Evolutionary conservation across 1,284 basidiomycete species (phyloP), one percentile per base, ranked within the genome.

Genomic region (Erythrobasidium hasegawianum): DNA sequence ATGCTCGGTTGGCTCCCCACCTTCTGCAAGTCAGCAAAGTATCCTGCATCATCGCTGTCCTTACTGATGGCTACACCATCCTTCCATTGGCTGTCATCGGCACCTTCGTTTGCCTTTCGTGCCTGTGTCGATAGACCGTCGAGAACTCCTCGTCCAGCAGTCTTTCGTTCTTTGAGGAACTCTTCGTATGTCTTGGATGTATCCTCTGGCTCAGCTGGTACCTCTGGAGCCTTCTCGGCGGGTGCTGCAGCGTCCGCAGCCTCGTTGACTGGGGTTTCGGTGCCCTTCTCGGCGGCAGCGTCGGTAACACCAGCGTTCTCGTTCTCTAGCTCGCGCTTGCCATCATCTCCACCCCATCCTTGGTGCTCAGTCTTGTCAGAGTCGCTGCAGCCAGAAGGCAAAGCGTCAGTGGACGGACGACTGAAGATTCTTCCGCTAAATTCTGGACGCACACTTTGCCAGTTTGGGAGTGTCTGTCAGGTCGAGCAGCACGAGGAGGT

Each of bases 151-250:
- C 69, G 69, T 40, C 58, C 67, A 68, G 72, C 73, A 41, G 50
- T 20, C 27, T 62, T 57, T 16, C 43, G 57, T 24, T 60, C 55
- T 27, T 68, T 65, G 69, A 75, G 73, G 70, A 73, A 75, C 68
- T 75, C 68, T 62, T 74, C 73, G 74, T 75, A 75, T 54, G 74
- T 73, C 68, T 73, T 70, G 27, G 71, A 69, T 71, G 72, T 72
- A 70, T 75, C 74, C 68, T 74, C 73, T 61, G 68, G 70, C 69
- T 72, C 72, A 49, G 64, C 70, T 60, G 68, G 60, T 8, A 45
- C 57, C 38, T 55, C 26, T 14, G 61, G 53, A 26, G 67, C 67
- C 58, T 72, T 68, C 55, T 60, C 68, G 54, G 69, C 70, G 39
- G 70, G 69, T 54, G 70, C 72, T 41, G 72, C 52, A 29, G 47